These are phyloP conservation scores for Cyclanthera cordifolia DNA, from an alignment of 306 rosid species.

Conservation along the genomic window DNA sequence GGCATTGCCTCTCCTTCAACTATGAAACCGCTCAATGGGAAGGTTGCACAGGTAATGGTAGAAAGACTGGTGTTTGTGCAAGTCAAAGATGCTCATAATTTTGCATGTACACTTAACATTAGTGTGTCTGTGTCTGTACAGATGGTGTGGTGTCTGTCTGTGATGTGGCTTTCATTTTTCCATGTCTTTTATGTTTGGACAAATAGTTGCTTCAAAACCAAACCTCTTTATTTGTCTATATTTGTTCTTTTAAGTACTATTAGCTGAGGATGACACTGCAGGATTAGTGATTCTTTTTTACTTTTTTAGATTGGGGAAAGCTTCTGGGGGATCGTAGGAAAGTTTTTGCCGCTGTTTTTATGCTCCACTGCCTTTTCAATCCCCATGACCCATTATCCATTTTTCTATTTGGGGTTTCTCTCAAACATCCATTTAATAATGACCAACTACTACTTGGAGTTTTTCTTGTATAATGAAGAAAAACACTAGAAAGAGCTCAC, in stretches of 20 bases:
- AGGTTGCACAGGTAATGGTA: constrained; percentile 11
- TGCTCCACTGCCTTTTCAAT: neutral
- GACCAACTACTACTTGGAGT: neutral
- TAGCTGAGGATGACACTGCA: neutral
- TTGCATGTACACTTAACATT: neutral
- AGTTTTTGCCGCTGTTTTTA: neutral
- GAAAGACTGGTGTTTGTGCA: constrained; percentile 8
- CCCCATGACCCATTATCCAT: neutral
- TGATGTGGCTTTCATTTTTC: neutral
- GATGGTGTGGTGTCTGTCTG: constrained; percentile 4
- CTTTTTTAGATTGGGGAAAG: constrained; percentile 2
- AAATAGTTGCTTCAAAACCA: constrained; percentile 5
- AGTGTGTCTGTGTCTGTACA: constrained; percentile 7
- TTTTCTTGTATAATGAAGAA: neutral
- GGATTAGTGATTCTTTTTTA: neutral
- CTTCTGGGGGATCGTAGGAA: neutral
- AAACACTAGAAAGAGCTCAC: neutral
- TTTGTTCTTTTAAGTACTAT: neutral
- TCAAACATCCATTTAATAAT: neutral
- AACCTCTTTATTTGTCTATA: neutral
- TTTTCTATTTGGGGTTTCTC: neutral
- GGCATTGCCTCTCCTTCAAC: constrained; percentile 95
- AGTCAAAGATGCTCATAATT: constrained; percentile 10
- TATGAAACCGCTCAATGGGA: constrained; percentile 27
- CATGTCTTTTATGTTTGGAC: neutral